Evolutionary conservation across 139 green algal species (phyloP).

Genomic region (Tetraselmis chui): DNA sequence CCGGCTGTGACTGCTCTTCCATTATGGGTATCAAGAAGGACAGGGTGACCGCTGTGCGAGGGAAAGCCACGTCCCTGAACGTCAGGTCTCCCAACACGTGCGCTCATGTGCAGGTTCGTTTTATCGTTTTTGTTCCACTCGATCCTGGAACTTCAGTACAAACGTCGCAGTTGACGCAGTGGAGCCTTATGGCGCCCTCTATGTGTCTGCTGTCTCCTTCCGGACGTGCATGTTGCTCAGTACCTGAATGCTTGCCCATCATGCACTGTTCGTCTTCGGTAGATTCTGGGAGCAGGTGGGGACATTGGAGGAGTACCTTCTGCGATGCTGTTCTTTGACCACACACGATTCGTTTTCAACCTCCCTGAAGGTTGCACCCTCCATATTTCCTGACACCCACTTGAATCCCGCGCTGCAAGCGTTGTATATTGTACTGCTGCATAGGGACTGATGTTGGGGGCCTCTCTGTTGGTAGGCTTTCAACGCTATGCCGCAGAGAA

Average conservation of each 20-base stretch:
- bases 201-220: background rate
- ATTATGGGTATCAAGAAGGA: too few relatives aligned
- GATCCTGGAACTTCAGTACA: too few relatives aligned
- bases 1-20: too few relatives aligned
- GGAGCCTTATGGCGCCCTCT: background rate
- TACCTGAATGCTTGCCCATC: too few relatives aligned
- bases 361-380: slow-evolving; percentile 89
- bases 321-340: slow-evolving; percentile 88
- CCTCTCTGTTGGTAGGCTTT: slow-evolving; percentile 15
- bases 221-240: background rate
- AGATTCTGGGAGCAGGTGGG: background rate
- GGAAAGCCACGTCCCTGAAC: too few relatives aligned
- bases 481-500: slow-evolving; percentile 7
- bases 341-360: slow-evolving; percentile 88
- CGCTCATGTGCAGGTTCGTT: background rate
- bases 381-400: slow-evolving; percentile 75
- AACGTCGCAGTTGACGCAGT: background rate
- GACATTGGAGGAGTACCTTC: slow-evolving; percentile 37
- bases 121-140: background rate
- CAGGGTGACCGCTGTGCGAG: too few relatives aligned
- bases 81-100: too few relatives aligned
- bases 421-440: slow-evolving; percentile 32
- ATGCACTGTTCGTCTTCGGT: background rate
- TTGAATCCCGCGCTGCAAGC: slow-evolving; percentile 62
- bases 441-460: slow-evolving; percentile 20